Evolutionary conservation across 352 stramenopile species (phyloP), one percentile per base, ranked within the genome.

Genomic region (Phytophthora colocasiae): DNA sequence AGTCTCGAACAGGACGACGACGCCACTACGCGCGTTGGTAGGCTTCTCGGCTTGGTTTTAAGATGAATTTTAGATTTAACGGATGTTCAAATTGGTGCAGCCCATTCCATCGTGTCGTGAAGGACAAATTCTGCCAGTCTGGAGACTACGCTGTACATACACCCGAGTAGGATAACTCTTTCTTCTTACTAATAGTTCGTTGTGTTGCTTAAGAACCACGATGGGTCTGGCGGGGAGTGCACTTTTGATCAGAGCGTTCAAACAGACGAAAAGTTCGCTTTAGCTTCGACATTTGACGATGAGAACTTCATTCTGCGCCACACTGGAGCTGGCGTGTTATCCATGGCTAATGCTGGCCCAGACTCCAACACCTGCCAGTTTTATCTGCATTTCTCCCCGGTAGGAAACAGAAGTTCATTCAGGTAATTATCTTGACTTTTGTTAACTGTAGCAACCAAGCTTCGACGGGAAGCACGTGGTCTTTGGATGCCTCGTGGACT

Each of bases 311-410:
- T 91, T 51, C 78, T 98, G 8, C 69, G 65, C 26, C 97, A 99
- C 79, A 83, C 78, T 27, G 80, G 87, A 4, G 66, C 86, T 0
- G 96, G 95, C 17, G 86, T 97, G 14, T 71, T 99, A 12, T 97
- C 87, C 38, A 99, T 99, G 95, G 96, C 89, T 15, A 99, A 99
- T 73, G 81, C 86, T 10, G 97, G 97, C 2, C 89, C 85, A 1
- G 78, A 99, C 81, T 98, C 95, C 0, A 99, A 99, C 76, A 94
- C 91, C 2, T 97, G 88, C 49, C 93, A 98, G 67, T 99, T 99
- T 74, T 98, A 98, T 69, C 90, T 99, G 36, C 81, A 87, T 57
- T 89, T 90, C 66, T 63, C 45, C 2, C 36, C 71, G 22, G 82
- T 90, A 22, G 22, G 22, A 22, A 22, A 22, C 1, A 22, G 22